These are phyloP conservation scores for Trichosanthes truncata DNA, from an alignment of 306 rosid species.

Conservation along the genomic window DNA sequence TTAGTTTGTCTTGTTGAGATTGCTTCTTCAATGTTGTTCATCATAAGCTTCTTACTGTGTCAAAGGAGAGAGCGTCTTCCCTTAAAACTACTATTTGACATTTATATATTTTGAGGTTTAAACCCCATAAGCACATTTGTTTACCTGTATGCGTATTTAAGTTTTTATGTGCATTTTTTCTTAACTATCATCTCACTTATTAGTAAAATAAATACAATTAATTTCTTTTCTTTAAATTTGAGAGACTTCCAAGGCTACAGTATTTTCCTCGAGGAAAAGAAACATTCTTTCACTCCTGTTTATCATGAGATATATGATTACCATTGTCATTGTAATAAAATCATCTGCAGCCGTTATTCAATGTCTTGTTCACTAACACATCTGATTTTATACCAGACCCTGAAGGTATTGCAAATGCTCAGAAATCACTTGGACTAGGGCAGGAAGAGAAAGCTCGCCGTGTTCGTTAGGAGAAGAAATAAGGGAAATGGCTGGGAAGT, in stretches of 20 bases:
- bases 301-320: not conserved
- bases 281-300: not conserved
- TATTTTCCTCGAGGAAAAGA: not conserved
- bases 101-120: not conserved
- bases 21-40: not conserved
- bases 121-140: not conserved
- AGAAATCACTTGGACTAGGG: constrained; percentile 79
- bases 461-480: constrained; percentile 34
- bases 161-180: not conserved
- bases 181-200: not conserved
- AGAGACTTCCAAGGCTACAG: not conserved
- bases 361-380: constrained; percentile 3
- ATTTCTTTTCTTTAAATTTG: not conserved
- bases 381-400: constrained; percentile 47
- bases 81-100: not conserved
- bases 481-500: not conserved
- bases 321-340: not conserved
- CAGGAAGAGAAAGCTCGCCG: constrained; percentile 76
- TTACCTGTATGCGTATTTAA: not conserved
- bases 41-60: not conserved
- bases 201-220: not conserved
- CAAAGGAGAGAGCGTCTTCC: not conserved
- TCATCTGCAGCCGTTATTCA: not conserved
- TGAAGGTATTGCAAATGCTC: constrained; percentile 90
- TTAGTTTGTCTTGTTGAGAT: not conserved